Evolutionary conservation across 2,329 filamentous ascomycete genomes (phyloP), one percentile per base, ranked within the genome.

Genomic region (Botrytis squamosa): DNA sequence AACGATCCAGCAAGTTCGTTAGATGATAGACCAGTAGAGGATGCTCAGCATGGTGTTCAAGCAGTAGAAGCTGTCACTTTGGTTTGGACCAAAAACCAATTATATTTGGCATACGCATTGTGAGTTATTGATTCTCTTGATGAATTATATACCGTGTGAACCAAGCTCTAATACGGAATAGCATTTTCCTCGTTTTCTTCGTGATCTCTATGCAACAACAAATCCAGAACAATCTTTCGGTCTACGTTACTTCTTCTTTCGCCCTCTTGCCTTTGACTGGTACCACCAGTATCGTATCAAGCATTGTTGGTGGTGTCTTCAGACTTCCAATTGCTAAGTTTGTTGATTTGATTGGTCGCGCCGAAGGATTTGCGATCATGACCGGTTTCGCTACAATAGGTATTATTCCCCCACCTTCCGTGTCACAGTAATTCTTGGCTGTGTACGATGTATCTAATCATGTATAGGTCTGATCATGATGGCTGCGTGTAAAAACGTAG

Each of bases 291-390:
- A 80, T 81, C 44, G 74, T 81, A n/a, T 77, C 78, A 5, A 72
- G 75, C 40, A 77, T 80, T 65, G 72, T 81, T 25, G 78, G 76
- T 18, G 79, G 78, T 22, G 77, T 79, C 25, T 62, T 78, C 40
- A 76, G 77, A 60, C 72, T 80, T 16, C 79, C 79, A 22, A 85
- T 91, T 76, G 90, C 91, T 71, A 93, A 92, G 80, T 84, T 92
- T 38, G 84, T 92, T 68, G 89, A 93, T 81, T 84, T 91, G 44
- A 91, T 89, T 83, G 91, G 90, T 72, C 88, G 91, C 59, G 87
- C 90, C 16, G 87, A 92, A 79, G 90, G 90, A 22, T 88, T 91
- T 76, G 81, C 85, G 22, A 76, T 90, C 63, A 88, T 88, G 79
- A 83, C 89, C 6, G 74, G 83, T 8, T 82, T 88, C 73, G 86